Conservation (phyloP, 2,329 filamentous ascomycete species). For the Paraphoma chrysanthemicola region DNA sequence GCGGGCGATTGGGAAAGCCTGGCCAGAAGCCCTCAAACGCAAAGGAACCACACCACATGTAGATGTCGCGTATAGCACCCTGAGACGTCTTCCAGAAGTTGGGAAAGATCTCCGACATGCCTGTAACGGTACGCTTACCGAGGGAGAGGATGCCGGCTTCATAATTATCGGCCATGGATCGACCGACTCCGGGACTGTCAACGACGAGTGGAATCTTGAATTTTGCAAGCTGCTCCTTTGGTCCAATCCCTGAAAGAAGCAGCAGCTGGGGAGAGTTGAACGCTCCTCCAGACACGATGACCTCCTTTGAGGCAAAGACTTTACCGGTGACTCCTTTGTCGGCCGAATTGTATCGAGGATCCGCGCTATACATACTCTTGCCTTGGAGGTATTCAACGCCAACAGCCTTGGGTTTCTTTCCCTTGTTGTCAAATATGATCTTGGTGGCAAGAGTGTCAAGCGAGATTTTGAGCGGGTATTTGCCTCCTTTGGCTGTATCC, state of each 20-base stretch:
- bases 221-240: conserved; percentile 58
- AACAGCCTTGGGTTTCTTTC: conserved; percentile 44
- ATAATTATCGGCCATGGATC: conserved; percentile 30
- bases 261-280: conserved; percentile 70
- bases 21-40: conserved; percentile 39
- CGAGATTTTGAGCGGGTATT: conserved; percentile 36
- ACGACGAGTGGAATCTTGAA: conserved; percentile 61
- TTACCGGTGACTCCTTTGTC: conserved; percentile 39
- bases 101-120: conserved; percentile 30
- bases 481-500: conserved; percentile 52
- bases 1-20: conserved; percentile 28
- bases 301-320: conserved; percentile 46
- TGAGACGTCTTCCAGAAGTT: conserved; percentile 32
- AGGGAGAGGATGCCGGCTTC: conserved; percentile 29
- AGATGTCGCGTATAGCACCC: conserved; percentile 32
- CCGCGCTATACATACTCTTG: conserved; percentile 52
- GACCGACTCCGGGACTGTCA: conserved; percentile 66
- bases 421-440: conserved; percentile 46
- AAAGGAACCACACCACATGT: conserved; percentile 39
- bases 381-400: conserved; percentile 55
- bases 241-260: conserved; percentile 68
- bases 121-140: conserved; percentile 20
- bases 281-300: conserved; percentile 52
- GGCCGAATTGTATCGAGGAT: conserved; percentile 45
- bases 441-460: conserved; percentile 53